A percentile compares a stretch with the other conserved stretches of the same genome.
Evolutionary conservation across 148 eudicot species (phyloP).

Genomic region (Camellia granthamiana): DNA sequence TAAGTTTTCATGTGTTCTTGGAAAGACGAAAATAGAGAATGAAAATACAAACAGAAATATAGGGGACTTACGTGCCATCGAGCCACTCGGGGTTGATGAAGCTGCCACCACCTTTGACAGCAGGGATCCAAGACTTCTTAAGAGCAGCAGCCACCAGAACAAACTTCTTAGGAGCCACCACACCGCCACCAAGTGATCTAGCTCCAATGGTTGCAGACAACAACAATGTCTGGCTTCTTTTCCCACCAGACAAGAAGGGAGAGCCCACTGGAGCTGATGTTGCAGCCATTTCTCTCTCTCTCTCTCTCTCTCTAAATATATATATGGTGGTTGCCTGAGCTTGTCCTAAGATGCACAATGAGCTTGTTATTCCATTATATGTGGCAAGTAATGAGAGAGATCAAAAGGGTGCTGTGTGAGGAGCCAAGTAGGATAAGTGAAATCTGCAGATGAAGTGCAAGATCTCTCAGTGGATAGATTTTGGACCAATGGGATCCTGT

Average conservation of each 20-base stretch:
- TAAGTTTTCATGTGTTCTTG: too few relatives aligned
- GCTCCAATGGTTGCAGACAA: conserved; percentile 30
- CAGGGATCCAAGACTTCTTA: conserved; percentile 97
- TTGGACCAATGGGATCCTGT: conserved; percentile 52
- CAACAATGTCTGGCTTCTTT: conserved; percentile 47
- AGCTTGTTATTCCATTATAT: conserved; percentile 11
- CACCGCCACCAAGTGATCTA: conserved; percentile 19
- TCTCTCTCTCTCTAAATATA: not conserved
- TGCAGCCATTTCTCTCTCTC: conserved; percentile 47
- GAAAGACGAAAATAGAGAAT: too few relatives aligned
- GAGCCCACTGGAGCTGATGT: conserved; percentile 71
- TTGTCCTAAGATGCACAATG: not conserved
- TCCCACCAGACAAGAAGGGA: conserved; percentile 68
- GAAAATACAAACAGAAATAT: too few relatives aligned
- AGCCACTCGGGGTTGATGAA: conserved; percentile 96
- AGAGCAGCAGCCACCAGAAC: conserved; percentile 55
- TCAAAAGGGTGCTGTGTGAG: conserved; percentile 19
- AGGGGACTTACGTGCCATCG: conserved; percentile 89
- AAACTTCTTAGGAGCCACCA: conserved; percentile 36
- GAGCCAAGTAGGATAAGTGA: conserved; percentile 77
- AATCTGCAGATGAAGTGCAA: conserved; percentile 40
- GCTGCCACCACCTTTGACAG: conserved; percentile 75
- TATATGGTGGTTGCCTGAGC: not conserved
- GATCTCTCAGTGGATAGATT: conserved; percentile 54
- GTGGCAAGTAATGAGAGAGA: conserved; percentile 35